Base-by-base conservation (phyloP, 202 grass and related monocot genomes). In the Schoenoplectus tabernaemontani region DNA sequence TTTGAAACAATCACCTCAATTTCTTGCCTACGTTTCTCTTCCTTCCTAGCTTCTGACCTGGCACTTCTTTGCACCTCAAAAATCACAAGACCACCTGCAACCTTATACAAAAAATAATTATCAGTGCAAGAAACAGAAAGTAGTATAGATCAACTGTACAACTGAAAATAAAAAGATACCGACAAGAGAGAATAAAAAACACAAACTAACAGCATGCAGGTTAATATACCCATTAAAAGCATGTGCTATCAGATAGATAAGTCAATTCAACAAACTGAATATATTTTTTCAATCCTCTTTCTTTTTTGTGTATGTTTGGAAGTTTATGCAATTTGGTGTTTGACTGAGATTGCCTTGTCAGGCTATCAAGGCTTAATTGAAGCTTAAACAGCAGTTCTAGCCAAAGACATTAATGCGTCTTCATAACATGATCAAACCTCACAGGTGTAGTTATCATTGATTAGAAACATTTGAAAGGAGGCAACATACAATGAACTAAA, bases 41-140 rank as follows among this genome's bases (percentile, higher is more conserved):
- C 91, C 80, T 98, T 98, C 86, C 86, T 89, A 86, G 96, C 96
- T 84, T 98, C 96, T 85, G 89, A 90, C 42, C 86, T 94, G 59
- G 91, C 89, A 92, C 85, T 95, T 86, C 89, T 92, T 79, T 95
- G 96, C 68, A 98, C 96, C 84, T 98, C 96, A 78, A 85, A 98
- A 78, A 95, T 95, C 77, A 98, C 84, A 77, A 90, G 80, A 80
- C 78, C 83, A 82, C 96, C 86, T 61, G 96, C 96, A 10, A 92
- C 89, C 89, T 95, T 38, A 76, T 30, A 64, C 80, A 30, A 70
- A 65, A 67, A 56, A 38, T 51, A 34, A 62, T n/a, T 72, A 83
- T 38, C 47, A 73, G 69, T 73, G 13, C 2, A 73, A 30, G 44
- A 71, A 30, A 7, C 4, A 72, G 24, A 33, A 33, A 4, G 0